Conservation (phyloP, 139 green algal species). For the Chlamydomonas eustigma region DNA sequence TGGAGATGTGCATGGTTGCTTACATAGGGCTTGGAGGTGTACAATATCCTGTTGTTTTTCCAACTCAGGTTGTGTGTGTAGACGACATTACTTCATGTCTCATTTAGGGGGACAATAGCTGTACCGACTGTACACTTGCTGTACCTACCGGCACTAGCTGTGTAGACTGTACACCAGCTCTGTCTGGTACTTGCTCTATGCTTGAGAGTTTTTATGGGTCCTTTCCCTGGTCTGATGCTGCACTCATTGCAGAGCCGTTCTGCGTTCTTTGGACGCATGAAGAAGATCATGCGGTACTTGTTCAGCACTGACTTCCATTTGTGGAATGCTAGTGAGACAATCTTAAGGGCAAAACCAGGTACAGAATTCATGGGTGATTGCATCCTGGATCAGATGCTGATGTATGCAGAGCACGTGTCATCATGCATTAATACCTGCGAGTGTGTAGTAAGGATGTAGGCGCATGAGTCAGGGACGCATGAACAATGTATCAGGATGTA, state of each 20-base stretch:
- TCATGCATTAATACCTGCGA: too few relatives aligned
- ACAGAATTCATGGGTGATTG: too few relatives aligned
- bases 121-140: neutral
- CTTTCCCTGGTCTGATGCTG: neutral
- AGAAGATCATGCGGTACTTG: conserved; percentile 24
- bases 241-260: neutral
- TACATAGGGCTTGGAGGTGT: too few relatives aligned
- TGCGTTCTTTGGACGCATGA: conserved; percentile 17
- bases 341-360: conserved; percentile 9
- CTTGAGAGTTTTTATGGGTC: too few relatives aligned
- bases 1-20: too few relatives aligned
- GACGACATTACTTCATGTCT: neutral
- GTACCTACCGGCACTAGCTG: neutral
- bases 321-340: neutral
- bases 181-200: too few relatives aligned
- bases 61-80: neutral
- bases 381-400: too few relatives aligned
- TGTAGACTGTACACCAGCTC: too few relatives aligned
- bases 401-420: too few relatives aligned
- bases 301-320: conserved; percentile 3
- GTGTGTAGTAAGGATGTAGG: too few relatives aligned
- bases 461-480: too few relatives aligned
- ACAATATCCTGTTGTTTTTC: neutral
- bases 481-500: too few relatives aligned
- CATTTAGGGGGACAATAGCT: neutral